These are phyloP conservation scores for Talaromyces albobiverticillius DNA, from an alignment of 2,329 filamentous ascomycete genomes.

Conservation along the genomic window DNA sequence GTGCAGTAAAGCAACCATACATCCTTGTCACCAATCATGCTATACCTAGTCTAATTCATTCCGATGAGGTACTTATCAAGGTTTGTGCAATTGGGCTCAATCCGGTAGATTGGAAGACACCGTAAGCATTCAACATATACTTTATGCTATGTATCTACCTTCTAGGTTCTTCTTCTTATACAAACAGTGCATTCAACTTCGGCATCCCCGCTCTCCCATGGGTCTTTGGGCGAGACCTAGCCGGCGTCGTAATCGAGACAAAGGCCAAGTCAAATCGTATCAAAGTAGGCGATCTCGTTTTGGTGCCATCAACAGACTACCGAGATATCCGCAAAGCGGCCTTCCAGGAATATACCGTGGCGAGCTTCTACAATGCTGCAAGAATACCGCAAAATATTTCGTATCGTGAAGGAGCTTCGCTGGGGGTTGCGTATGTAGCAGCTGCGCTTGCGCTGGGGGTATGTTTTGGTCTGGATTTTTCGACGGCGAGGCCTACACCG, in stretches of 20 bases:
- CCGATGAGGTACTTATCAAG: neutral
- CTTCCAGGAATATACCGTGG: constrained; percentile 68
- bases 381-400: constrained; percentile 56
- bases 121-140: constrained; percentile 49
- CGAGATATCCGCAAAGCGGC: constrained; percentile 68
- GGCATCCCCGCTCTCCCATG: constrained; percentile 66
- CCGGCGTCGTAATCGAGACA: constrained; percentile 58
- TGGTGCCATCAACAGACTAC: constrained; percentile 64
- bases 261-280: constrained; percentile 48
- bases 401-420: constrained; percentile 56
- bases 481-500: neutral
- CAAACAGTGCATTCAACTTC: constrained; percentile 70
- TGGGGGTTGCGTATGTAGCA: constrained; percentile 71
- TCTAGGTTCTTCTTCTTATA: too few relatives aligned
- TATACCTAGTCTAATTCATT: neutral
- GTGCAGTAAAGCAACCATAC: neutral
- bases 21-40: neutral
- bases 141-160: too few relatives aligned
- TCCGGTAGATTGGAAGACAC: constrained; percentile 72
- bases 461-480: constrained; percentile 67
- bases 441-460: constrained; percentile 64
- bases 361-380: constrained; percentile 63
- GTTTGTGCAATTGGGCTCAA: constrained; percentile 66
- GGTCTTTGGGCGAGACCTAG: constrained; percentile 66
- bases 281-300: constrained; percentile 52